Base-by-base conservation (phyloP, 257 asterid genomes). In the Nicotiana benthamiana region DNA sequence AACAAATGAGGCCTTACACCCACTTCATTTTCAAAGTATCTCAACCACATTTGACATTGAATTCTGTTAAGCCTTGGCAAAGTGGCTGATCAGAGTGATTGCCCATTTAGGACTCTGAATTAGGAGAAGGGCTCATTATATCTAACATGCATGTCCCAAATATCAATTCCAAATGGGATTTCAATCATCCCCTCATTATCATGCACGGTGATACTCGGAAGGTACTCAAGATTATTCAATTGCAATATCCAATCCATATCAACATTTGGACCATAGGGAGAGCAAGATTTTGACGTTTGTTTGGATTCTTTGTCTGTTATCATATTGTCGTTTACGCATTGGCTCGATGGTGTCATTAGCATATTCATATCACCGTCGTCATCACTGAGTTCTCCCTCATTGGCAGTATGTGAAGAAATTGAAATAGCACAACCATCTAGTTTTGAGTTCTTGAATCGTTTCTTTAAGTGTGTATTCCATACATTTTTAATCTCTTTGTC, bases 401-500 rank as follows among this genome's bases (percentile, higher is more conserved):
- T n/a, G n/a, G n/a, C n/a, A n/a, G n/a, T n/a, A n/a, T n/a, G n/a
- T n/a, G n/a, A n/a, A n/a, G n/a, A n/a, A n/a, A n/a, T n/a, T n/a
- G n/a, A n/a, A n/a, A n/a, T n/a, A n/a, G n/a, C n/a, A n/a, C n/a
- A n/a, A n/a, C n/a, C n/a, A n/a, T n/a, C n/a, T n/a, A n/a, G n/a
- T n/a, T n/a, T n/a, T n/a, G n/a, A n/a, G n/a, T n/a, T n/a, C n/a
- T n/a, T n/a, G n/a, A n/a, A n/a, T 75, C 83, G 88, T 75, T 92
- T 94, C 93, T 92, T 94, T 61, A 94, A 82, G 65, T 88, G 87
- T 1, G 97, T 92, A 67, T 94, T 91, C 98, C 98, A 94, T 28
- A 91, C 90, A 17, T 94, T 94, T 81, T 94, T 94, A 9, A 94
- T 90, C 90, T 94, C 98, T 2, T 94, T 94, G 64, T 94, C 98